Percentiles rank a stretch among this genome's conserved stretches.
phyloP scores from a whole-genome alignment of 2,329 filamentous ascomycete species.

The Phoma herbarum region DNA sequence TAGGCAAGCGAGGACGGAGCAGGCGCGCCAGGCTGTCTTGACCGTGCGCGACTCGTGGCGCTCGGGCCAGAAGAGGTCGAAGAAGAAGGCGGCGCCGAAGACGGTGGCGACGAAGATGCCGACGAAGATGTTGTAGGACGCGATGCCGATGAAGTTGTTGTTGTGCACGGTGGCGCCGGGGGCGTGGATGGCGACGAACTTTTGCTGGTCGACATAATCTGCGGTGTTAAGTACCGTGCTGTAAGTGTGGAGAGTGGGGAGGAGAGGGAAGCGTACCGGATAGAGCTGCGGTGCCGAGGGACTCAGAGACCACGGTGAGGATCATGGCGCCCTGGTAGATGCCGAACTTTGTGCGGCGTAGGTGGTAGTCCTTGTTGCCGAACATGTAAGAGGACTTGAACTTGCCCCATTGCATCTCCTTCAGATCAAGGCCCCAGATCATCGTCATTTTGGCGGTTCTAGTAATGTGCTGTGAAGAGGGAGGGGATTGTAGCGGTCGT shows the following conservation, averaged over 20 bases:
- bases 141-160: constrained; percentile 64
- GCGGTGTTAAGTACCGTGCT: constrained; percentile 9
- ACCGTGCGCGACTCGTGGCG: constrained; percentile 60
- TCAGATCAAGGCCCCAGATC: constrained; percentile 66
- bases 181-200: constrained; percentile 54
- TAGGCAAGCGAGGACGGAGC: constrained; percentile 58
- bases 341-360: constrained; percentile 66
- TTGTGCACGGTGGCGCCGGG: constrained; percentile 59
- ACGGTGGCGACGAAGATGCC: constrained; percentile 66
- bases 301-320: constrained; percentile 64
- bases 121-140: constrained; percentile 67
- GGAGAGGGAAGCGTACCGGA: constrained; percentile 53
- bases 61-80: constrained; percentile 69
- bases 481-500: not conserved
- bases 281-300: constrained; percentile 64
- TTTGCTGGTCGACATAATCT: constrained; percentile 66
- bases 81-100: constrained; percentile 68
- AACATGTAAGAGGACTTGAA: constrained; percentile 67
- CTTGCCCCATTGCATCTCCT: constrained; percentile 66
- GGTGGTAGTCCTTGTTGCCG: constrained; percentile 62
- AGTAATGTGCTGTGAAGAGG: not conserved
- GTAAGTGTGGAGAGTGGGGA: not conserved
- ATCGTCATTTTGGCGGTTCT: constrained; percentile 47
- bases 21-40: constrained; percentile 64
- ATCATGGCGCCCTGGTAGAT: constrained; percentile 69